Base-by-base conservation (phyloP, 176 grass and related monocot genomes). In the Chloris gayana region DNA sequence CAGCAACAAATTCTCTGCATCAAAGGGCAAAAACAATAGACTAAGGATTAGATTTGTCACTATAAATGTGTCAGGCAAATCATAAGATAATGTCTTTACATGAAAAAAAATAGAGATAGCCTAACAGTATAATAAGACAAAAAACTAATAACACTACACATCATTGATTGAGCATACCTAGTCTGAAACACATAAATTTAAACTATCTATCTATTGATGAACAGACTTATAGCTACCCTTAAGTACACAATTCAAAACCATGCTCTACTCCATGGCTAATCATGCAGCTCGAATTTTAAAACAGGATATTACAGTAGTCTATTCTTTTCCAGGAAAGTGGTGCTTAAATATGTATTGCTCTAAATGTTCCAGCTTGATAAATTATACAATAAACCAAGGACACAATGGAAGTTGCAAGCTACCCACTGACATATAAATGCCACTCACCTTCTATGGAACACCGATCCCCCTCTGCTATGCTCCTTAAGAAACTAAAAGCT, bases 1-100 rank as follows among this genome's bases (percentile, higher is more conserved):
- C 69, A 99, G 74, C 75, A 99, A 73, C 81, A 99, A 75, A 77
- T 99, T 99, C 50, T 93, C 96, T 99, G 86, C 69, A 72, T 67
- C 32, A 51, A 59, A 15, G 57, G 54, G n/a, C 4, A 72, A 72
- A 76, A 85, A 67, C 64, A 63, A 79, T 32, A 44, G 50, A 86
- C 41, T 61, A 9, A 42, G n/a, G 49, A 85, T 85, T 49, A 84
- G 81, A 26, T 65, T 81, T 70, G 39, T 84, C 60, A 39, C 22
- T 33, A 76, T 12, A 77, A 72, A 85, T 49, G 67, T 51, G 11
- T 4, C 31, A 26, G 24, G 61, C 2, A 9, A 22, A 79, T 72
- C 51, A 61, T 60, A 69, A 30, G 44, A 63, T 34, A 62, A 53
- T 80, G 53, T 46, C 21, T 34, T 45, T 53, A 42, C 42, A 76